These are phyloP conservation scores for Rhododendron griersonianum DNA, from an alignment of 148 eudicot species.

Conservation along the genomic window DNA sequence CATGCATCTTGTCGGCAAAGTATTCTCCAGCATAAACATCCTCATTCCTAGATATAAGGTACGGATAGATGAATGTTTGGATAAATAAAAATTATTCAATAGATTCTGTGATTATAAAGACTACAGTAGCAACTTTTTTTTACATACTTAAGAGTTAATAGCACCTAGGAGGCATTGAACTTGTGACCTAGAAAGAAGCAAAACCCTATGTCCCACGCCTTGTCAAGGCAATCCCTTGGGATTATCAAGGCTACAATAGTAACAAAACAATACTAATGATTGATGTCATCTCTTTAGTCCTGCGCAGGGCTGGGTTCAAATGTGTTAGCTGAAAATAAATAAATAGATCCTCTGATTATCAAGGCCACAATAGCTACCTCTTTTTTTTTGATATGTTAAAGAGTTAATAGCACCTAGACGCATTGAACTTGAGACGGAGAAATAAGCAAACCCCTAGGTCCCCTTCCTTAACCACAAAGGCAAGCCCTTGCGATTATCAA, in stretches of 20 bases:
- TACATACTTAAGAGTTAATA: background rate
- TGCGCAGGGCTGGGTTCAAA: too few species aligned
- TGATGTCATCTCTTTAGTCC: too few species aligned
- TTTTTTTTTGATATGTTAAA: too few species aligned
- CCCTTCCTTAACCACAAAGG: background rate
- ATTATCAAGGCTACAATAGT: background rate
- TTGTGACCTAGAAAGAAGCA: background rate
- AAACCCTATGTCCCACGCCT: background rate
- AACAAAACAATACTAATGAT: background rate
- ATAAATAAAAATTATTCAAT: background rate
- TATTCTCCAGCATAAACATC: conserved; percentile 93
- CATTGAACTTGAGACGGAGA: too few species aligned
- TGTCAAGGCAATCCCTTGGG: too few species aligned
- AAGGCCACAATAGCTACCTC: too few species aligned
- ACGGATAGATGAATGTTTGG: conserved; percentile 2
- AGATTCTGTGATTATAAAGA: background rate
- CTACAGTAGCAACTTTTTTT: background rate
- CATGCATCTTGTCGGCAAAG: conserved; percentile 97
- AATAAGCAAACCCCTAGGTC: background rate
- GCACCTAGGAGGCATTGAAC: background rate
- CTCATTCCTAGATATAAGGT: conserved; percentile 53
- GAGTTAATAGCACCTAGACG: too few species aligned
- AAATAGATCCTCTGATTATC: too few species aligned
- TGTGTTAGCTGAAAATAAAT: too few species aligned
- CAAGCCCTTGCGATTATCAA: background rate